Evolutionary conservation across 2,329 filamentous ascomycete genomes (phyloP), one percentile per base, ranked within the genome.

Genomic region (Fusarium coicis): DNA sequence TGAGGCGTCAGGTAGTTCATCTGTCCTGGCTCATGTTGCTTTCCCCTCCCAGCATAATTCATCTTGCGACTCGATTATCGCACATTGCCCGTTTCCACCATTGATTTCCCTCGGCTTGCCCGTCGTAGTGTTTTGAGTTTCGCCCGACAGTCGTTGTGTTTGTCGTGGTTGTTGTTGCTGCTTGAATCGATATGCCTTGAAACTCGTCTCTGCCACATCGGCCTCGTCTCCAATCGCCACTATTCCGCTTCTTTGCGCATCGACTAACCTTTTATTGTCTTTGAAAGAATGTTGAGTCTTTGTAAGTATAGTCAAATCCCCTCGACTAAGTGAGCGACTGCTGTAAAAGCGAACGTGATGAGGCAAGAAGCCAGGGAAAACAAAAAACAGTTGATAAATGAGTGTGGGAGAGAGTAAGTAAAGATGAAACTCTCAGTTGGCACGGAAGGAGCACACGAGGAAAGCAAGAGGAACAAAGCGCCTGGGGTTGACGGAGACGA

Each of bases 331-430:
- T 73, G 74, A 80, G 69, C 57, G 71, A 78, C 78, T 71, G 70
- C 71, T 74, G 53, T 72, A 68, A 61, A 76, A 81, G 77, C 69
- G 80, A 81, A 75, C 59, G 80, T 80, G 64, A 63, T 75, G 66
- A 75, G 75, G 69, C 70, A 64, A 72, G 63, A 53, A 70, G 71
- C 71, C 75, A 47, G 56, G 60, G 64, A 60, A 73, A 70, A 70
- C 65, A 67, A 74, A 63, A 71, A 68, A 54, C 72, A 72, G 62
- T 59, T 72, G 73, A 56, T 68, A 86, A 88, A 89, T 76, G 87
- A 89, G 85, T 82, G 87, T 89, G 84, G 78, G 84, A 85, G 87
- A 88, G 86, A 87, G 86, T 74, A 73, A 60, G 72, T 83, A 84
- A 77, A 72, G 72, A 66, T 74, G 72, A 76, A 74, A 82, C 85